Base-by-base conservation (phyloP, 352 stramenopile species). In the Pythium phragmiticola region DNA sequence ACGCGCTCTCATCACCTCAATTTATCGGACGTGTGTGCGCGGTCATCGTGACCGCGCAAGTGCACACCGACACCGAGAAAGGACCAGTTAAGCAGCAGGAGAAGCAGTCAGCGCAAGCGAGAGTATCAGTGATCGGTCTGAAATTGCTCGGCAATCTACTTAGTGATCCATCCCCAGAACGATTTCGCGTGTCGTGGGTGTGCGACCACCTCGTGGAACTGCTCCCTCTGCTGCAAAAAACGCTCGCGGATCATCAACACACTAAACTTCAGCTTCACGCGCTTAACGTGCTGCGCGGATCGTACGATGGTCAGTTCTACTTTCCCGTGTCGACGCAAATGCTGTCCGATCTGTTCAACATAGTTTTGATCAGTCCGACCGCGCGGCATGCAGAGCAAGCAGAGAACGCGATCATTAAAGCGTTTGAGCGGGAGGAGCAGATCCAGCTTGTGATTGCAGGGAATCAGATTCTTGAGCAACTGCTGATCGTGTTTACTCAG, bases 401-500 rank as follows among this genome's bases (percentile, higher is more conserved):
- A 34, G 76, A 89, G 51, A 48, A 60, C 17, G 61, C 88, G 7
- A 71, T 90, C 2, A 75, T 89, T 17, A 70, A 57, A n/a, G 78
- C 82, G 4, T 90, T 90, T 48, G 65, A 79, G 3, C 66, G 83
- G 12, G 43, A 66, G 0, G 56, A 72, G 0, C 59, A 74, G 16
- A 75, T 84, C 23, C 75, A 73, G 5, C 49, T 64, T 17, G 82
- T 76, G 3, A 81, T 89, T 26, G 76, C 65, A 12, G 78, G 76
- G 7, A 86, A 75, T 50, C 76, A 89, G 33, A 87, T 89, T 48
- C 71, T 90, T 0, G 79, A 90, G 59, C 82, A 86, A 45, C 57
- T 89, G 3, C 62, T 90, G 23, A 89, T 90, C 30, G 73, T 89
- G 1, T 85, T 89, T 39, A 79, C 72, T 11, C 76, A 90, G 42